phyloP scores from a whole-genome alignment of 73 alveolate species.

The Paraurostyla sp. region DNA sequence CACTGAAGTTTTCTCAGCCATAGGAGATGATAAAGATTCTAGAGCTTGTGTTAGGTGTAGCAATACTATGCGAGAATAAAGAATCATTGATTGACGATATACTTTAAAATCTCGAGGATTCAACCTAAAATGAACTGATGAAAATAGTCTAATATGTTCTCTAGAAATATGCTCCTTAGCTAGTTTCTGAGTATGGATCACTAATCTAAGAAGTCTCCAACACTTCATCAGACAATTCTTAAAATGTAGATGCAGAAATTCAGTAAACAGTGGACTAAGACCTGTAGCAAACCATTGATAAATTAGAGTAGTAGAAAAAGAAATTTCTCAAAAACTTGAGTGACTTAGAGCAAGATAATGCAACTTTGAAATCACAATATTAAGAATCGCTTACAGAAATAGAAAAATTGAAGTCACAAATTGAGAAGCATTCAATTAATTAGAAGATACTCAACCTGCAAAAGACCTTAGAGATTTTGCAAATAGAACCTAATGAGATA shows the following conservation, averaged over 20 bases:
- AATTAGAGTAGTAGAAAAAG: background rate
- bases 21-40: background rate
- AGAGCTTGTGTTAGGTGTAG: constrained; percentile 25
- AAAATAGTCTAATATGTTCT: background rate
- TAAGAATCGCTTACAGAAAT: constrained; percentile 11
- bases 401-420: background rate
- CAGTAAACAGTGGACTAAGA: constrained; percentile 9
- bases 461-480: constrained; percentile 30
- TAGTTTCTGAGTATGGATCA: background rate
- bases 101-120: background rate
- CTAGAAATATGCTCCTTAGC: constrained; percentile 34
- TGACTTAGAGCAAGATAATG: constrained; percentile 27
- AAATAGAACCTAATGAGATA: constrained; percentile 14
- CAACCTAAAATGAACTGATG: constrained; percentile 19
- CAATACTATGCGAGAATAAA: constrained; percentile 37
- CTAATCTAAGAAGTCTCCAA: background rate
- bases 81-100: constrained; percentile 10
- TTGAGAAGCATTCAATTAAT: background rate
- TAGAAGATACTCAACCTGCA: background rate
- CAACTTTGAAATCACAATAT: background rate
- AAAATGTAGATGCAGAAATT: background rate
- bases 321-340: background rate
- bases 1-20: background rate
- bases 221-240: background rate
- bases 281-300: too few relatives aligned